These are phyloP conservation scores for Pyricularia sp. DNA, from an alignment of 2,329 filamentous ascomycete species.

Conservation along the genomic window DNA sequence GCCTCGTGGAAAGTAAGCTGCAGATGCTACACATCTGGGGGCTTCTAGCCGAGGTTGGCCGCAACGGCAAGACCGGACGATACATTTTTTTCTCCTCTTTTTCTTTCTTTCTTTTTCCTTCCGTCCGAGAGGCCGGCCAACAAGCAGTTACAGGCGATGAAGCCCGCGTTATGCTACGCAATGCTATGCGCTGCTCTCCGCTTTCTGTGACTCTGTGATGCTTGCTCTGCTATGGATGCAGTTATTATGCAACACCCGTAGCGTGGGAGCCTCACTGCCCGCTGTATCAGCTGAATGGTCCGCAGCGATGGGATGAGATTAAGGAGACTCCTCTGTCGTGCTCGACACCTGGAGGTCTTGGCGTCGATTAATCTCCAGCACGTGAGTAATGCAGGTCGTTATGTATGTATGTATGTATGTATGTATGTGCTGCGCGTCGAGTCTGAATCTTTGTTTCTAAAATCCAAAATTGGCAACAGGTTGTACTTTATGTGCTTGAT, in stretches of 20 bases:
- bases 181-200: neutral
- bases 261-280: neutral
- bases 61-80: neutral
- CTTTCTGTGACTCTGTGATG: neutral
- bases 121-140: neutral
- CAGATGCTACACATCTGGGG: constrained; percentile 9
- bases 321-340: neutral
- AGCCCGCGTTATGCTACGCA: neutral
- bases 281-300: neutral
- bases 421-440: neutral
- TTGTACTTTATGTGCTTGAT: neutral
- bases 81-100: neutral
- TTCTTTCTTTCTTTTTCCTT: no score
- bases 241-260: neutral
- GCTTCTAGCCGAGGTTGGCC: neutral
- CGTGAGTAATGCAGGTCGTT: neutral
- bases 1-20: constrained; percentile 13
- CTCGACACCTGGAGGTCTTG: neutral
- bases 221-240: neutral
- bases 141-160: neutral
- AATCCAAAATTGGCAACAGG: neutral
- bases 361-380: neutral
- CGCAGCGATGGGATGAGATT: neutral
- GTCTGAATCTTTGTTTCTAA: neutral
- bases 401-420: neutral